Evolutionary conservation across 768 basidiomycete genomes (phyloP).

Genomic region (Tricholoma bakamatsutake): DNA sequence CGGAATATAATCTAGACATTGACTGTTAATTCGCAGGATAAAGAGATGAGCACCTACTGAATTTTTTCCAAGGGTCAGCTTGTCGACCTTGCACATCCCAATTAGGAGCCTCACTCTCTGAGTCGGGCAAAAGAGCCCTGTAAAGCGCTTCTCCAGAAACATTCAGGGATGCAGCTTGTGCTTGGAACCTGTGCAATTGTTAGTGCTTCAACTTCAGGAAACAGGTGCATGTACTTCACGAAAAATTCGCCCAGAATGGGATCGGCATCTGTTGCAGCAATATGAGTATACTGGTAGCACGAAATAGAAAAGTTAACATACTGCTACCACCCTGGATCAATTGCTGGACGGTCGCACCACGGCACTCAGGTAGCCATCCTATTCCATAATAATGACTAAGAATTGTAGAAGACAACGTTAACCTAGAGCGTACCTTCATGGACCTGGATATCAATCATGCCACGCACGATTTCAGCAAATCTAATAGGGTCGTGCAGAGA

Average conservation of each 20-base stretch:
- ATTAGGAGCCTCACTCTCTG: conserved; percentile 49
- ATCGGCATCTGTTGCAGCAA: conserved; percentile 42
- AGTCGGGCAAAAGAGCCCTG: conserved; percentile 51
- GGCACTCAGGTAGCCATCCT: conserved; percentile 58
- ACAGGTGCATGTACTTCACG: conserved; percentile 40
- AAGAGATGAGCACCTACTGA: neutral
- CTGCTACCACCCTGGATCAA: conserved; percentile 59
- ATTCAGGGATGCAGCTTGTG: conserved; percentile 40
- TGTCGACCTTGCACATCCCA: conserved; percentile 63
- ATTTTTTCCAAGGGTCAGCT: conserved; percentile 47
- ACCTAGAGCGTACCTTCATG: conserved; percentile 44
- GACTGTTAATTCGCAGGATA: neutral
- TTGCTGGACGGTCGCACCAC: conserved; percentile 31
- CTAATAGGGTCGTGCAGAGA: conserved; percentile 56
- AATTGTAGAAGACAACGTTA: no score
- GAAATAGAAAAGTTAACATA: conserved; percentile 24
- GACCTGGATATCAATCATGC: conserved; percentile 62
- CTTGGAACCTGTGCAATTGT: conserved; percentile 34
- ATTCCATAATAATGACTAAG: neutral
- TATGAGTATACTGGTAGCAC: neutral
- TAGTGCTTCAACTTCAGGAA: neutral
- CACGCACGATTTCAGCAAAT: conserved; percentile 55
- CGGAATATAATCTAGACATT: conserved; percentile 31
- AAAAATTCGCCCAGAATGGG: conserved; percentile 62
- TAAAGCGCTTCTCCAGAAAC: conserved; percentile 49